phyloP scores from a whole-genome alignment of 345 rosid genomes.

The Mercurialis annua region DNA sequence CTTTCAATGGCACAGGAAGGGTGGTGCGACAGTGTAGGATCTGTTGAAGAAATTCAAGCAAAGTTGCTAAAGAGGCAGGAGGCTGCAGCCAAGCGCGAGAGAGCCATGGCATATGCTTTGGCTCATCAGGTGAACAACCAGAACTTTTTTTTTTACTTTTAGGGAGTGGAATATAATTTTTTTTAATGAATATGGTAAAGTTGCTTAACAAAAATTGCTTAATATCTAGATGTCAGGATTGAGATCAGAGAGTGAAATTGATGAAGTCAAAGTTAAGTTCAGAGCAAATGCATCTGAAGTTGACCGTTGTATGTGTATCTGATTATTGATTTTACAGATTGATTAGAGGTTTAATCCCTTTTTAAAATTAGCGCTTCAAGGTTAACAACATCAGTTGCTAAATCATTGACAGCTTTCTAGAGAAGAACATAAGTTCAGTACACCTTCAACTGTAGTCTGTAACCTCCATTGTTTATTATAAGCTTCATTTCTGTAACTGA shows the following conservation, averaged over 20 bases:
- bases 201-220: neutral
- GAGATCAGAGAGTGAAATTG: neutral
- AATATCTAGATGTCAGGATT: neutral
- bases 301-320: neutral
- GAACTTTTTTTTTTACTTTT: slow-evolving; percentile 10
- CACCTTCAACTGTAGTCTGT: too few relatives aligned
- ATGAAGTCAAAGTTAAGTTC: neutral
- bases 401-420: neutral
- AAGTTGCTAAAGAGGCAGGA: slow-evolving; percentile 90
- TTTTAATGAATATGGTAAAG: neutral
- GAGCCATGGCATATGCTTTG: slow-evolving; percentile 99
- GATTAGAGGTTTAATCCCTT: neutral
- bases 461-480: neutral
- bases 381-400: neutral
- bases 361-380: neutral
- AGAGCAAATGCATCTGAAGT: neutral
- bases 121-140: slow-evolving; percentile 76
- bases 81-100: slow-evolving; percentile 99
- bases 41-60: slow-evolving; percentile 92
- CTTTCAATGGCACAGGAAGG: slow-evolving; percentile 59
- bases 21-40: slow-evolving; percentile 95
- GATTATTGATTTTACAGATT: neutral
- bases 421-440: neutral
- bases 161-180: neutral
- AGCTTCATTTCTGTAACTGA: neutral